phyloP scores from a whole-genome alignment of 768 basidiomycete genomes.

The Rhodotorula babjevae region DNA sequence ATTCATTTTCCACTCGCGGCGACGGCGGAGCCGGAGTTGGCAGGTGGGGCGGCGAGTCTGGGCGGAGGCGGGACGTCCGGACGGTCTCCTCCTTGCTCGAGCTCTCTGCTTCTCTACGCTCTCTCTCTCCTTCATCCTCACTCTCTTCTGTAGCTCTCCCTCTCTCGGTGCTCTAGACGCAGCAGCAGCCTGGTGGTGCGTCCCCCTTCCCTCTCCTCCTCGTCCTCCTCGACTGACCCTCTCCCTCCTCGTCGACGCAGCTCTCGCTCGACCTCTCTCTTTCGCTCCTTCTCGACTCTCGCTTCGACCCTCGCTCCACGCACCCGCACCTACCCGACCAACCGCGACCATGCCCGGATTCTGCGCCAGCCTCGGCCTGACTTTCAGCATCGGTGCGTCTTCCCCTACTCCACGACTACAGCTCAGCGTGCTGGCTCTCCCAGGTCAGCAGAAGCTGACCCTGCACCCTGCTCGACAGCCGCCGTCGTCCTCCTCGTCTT shows the following conservation, averaged over 20 bases:
- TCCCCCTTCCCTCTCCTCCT: not conserved
- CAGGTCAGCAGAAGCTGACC: no score
- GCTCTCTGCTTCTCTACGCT: not conserved
- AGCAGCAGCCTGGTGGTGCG: not conserved
- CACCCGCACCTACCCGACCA: not conserved
- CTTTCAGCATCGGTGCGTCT: not conserved
- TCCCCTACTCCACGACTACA: no score
- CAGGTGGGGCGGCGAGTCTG: no score
- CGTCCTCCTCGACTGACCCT: not conserved
- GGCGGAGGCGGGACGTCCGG: no score
- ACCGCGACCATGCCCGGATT: not conserved
- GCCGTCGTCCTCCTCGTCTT: conserved; percentile 34
- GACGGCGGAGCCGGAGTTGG: no score
- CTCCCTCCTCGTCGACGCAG: not conserved
- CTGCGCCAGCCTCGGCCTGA: not conserved
- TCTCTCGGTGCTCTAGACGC: no score
- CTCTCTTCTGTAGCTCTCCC: no score
- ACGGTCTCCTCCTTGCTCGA: no score
- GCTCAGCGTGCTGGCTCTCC: no score
- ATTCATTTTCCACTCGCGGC: no score
- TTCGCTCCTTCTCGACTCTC: no score
- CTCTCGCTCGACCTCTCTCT: not conserved
- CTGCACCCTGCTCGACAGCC: no score
- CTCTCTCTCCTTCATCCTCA: not conserved
- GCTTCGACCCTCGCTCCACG: not conserved